Conservation (phyloP, 805 yeast genomes). For the Tetrapisispora nanseiensis region DNA sequence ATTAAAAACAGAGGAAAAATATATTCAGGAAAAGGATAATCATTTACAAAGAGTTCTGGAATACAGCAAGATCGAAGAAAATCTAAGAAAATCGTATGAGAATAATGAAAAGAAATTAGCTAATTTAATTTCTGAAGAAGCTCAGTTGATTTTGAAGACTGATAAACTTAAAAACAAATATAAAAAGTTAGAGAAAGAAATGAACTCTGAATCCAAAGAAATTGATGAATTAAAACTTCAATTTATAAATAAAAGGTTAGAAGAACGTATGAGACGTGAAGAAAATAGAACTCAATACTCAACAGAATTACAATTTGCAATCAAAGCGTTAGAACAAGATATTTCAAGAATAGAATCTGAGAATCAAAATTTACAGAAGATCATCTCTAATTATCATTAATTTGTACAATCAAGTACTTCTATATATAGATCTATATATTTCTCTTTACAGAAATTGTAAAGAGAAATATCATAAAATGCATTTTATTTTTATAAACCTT, state of each 20-base stretch:
- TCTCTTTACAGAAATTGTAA: too few species aligned
- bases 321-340: slow-evolving; percentile 29
- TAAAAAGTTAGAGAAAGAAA: slow-evolving; percentile 21
- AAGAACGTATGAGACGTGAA: slow-evolving; percentile 16
- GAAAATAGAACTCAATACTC: slow-evolving; percentile 20
- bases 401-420: too few species aligned
- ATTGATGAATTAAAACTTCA: slow-evolving; percentile 16
- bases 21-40: slow-evolving; percentile 29
- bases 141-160: slow-evolving; percentile 15
- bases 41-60: slow-evolving; percentile 29
- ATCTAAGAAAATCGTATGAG: slow-evolving; percentile 10
- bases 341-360: slow-evolving; percentile 25
- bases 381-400: slow-evolving; percentile 7
- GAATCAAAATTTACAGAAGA: slow-evolving; percentile 18
- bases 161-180: slow-evolving; percentile 16
- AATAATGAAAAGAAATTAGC: slow-evolving; percentile 6
- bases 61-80: slow-evolving; percentile 18
- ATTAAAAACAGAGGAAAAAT: slow-evolving; percentile 27
- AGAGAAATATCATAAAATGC: neutral
- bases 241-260: slow-evolving; percentile 15
- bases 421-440: too few species aligned
- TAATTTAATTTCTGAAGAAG: slow-evolving; percentile 17
- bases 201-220: slow-evolving; percentile 17
- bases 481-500: neutral
- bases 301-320: slow-evolving; percentile 23